These are phyloP conservation scores for Mycocentrospora acerina DNA, from an alignment of 2,329 filamentous ascomycete species.

Conservation along the genomic window DNA sequence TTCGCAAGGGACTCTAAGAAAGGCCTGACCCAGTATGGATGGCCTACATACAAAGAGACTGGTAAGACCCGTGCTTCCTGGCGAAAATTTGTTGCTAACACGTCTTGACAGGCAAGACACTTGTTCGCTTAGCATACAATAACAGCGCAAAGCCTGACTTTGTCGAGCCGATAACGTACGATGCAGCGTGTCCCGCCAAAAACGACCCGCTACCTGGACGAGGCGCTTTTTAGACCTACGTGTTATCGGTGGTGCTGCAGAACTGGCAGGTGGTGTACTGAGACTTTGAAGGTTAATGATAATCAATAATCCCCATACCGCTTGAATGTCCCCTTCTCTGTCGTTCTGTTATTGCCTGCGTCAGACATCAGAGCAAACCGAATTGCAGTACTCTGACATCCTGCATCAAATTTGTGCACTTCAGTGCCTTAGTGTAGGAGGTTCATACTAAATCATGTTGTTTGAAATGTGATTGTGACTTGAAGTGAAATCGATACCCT, in stretches of 20 bases:
- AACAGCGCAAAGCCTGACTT: constrained; percentile 20
- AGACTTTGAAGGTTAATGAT: neutral
- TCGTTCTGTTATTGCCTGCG: too few relatives aligned
- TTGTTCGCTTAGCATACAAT: constrained; percentile 23
- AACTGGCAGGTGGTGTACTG: neutral
- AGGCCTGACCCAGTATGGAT: constrained; percentile 35
- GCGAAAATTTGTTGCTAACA: neutral
- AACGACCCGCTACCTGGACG: constrained; percentile 28
- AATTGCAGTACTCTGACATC: too few relatives aligned
- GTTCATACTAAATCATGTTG: too few relatives aligned
- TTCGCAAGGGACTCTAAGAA: constrained; percentile 37
- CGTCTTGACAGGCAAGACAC: constrained; percentile 12
- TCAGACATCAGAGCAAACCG: too few relatives aligned
- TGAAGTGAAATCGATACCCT: too few relatives aligned
- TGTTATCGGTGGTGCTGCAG: too few relatives aligned
- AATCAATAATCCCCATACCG: neutral
- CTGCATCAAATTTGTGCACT: too few relatives aligned
- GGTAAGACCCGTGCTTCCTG: constrained; percentile 8
- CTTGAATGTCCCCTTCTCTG: too few relatives aligned
- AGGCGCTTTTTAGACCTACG: constrained; percentile 19
- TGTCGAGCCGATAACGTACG: constrained; percentile 21
- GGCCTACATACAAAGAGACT: constrained; percentile 23
- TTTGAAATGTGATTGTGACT: too few relatives aligned
- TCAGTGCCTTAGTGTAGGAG: too few relatives aligned
- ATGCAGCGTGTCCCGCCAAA: constrained; percentile 20